Evolutionary conservation across 768 basidiomycete genomes (phyloP).

Genomic region (Boletus sensibilis): DNA sequence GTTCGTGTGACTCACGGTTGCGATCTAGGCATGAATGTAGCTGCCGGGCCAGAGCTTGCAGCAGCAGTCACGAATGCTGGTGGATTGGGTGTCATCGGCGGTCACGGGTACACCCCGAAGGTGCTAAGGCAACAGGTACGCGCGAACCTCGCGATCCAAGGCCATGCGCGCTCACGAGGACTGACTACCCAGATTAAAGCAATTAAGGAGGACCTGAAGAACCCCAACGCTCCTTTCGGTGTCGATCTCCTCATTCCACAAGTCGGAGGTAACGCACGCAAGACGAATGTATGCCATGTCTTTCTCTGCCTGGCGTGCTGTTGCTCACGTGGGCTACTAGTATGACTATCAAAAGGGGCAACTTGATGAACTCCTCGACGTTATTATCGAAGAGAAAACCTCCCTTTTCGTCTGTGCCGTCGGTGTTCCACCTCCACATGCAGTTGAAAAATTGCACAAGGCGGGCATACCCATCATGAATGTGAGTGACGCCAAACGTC

Average conservation of each 20-base stretch:
- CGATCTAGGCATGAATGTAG: constrained; percentile 59
- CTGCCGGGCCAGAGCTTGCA: constrained; percentile 78
- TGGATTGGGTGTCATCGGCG: constrained; percentile 90
- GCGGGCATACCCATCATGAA: constrained; percentile 90
- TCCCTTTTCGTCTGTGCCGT: constrained; percentile 89
- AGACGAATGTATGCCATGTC: constrained; percentile 69
- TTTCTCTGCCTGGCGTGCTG: background rate
- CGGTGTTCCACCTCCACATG: constrained; percentile 79
- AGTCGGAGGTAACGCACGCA: constrained; percentile 82
- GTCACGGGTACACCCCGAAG: constrained; percentile 82
- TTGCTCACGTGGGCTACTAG: constrained; percentile 35
- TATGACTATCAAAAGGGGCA: constrained; percentile 89
- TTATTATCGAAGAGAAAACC: constrained; percentile 90
- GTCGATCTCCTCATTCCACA: constrained; percentile 89
- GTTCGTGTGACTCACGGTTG: constrained; percentile 27
- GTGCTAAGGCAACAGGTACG: constrained; percentile 73
- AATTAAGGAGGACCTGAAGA: constrained; percentile 68
- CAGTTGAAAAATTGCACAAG: constrained; percentile 77
- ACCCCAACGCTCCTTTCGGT: constrained; percentile 82
- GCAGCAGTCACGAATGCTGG: constrained; percentile 95
- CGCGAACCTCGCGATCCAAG: background rate
- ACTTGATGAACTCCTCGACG: constrained; percentile 77
- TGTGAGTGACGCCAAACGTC: constrained; percentile 34
- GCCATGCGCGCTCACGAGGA: constrained; percentile 5
- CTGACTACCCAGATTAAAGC: constrained; percentile 53